Base-by-base conservation (phyloP, 1,139 yeast species). In the Pichia sp. region DNA sequence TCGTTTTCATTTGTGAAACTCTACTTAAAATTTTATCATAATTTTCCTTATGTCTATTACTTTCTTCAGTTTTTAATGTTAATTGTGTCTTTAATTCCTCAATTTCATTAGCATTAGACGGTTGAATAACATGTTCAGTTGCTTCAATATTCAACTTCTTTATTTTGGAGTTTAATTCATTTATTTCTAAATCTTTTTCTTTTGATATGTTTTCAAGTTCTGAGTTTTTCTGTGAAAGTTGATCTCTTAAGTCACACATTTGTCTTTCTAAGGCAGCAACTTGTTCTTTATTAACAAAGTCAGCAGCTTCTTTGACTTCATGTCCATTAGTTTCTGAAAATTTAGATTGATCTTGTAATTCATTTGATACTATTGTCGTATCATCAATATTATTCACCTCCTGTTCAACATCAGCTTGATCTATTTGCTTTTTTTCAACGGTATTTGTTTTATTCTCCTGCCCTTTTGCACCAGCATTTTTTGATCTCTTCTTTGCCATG, bases 1-100 rank as follows among this genome's bases (percentile, higher is more conserved):
- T 77, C 0, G 86, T 72, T 63, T 87, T 89, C 87, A 93, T 89
- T 3, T 87, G 81, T 1, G 95, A 80, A 34, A 93, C 73, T 64
- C 87, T 80, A 57, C 83, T 84, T 54, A 90, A 71, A 25, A 93
- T 71, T n/a, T 77, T 75, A 58, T 89, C 88, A 65, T 91, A 89
- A 56, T 86, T 87, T 11, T 78, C 75, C 60, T 87, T 86, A 31
- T 81, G 76, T 39, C 81, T 80, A 55, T 83, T 88, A 49, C 88
- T 76, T 58, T 88, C 95, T 31, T 70, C 69, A 42, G 73, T 75
- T 27, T 75, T 68, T 14, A 63, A 66, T 25, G 67, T 39, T 19
- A 81, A 62, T 51, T 76, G 73, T 14, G 65, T 65, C 42, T 64
- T 59, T 27, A 76, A 59, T 3, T 56, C 55, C 10, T 50, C 48